Conservation (phyloP, 805 yeast species). For the Metahyphopichia silvanorum region DNA sequence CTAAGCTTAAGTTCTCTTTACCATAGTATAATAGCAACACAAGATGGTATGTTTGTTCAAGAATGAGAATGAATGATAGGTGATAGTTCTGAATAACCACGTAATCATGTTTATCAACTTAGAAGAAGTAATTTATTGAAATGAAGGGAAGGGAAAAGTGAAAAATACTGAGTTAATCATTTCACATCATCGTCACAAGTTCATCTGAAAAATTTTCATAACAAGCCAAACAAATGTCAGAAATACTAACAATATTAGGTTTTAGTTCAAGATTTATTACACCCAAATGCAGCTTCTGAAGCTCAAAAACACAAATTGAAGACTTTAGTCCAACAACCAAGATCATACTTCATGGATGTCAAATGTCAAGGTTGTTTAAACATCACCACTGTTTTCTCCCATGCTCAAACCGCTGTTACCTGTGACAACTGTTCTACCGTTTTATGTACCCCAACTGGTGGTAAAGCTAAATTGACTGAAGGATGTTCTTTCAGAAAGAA, state of each 20-base stretch:
- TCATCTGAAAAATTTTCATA: too few species aligned
- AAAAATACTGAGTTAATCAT: too few species aligned
- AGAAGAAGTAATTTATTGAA: too few species aligned
- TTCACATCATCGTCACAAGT: too few species aligned
- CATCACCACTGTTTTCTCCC: slow-evolving; percentile 41
- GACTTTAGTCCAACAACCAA: slow-evolving; percentile 39
- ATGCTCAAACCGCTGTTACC: slow-evolving; percentile 42
- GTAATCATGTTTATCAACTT: too few species aligned
- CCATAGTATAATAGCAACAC: too few species aligned
- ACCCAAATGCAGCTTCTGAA: slow-evolving; percentile 38
- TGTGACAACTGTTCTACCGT: slow-evolving; percentile 40
- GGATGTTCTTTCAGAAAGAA: slow-evolving; percentile 41
- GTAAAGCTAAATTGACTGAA: slow-evolving; percentile 42
- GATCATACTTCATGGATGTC: slow-evolving; percentile 42
- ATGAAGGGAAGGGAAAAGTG: too few species aligned
- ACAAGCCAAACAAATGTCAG: background rate
- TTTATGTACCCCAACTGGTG: slow-evolving; percentile 41
- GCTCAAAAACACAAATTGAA: slow-evolving; percentile 36
- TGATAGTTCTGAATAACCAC: too few species aligned
- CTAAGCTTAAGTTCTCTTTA: too few species aligned
- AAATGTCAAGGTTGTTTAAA: slow-evolving; percentile 41
- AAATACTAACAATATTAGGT: slow-evolving; percentile 18
- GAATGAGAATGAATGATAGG: too few species aligned
- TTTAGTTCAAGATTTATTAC: slow-evolving; percentile 43
- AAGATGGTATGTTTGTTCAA: too few species aligned